A percentile compares a stretch with the other conserved stretches of the same genome.
These are phyloP conservation scores for Fusarium stilboides DNA, from an alignment of 2,329 filamentous ascomycete genomes.

Conservation along the genomic window DNA sequence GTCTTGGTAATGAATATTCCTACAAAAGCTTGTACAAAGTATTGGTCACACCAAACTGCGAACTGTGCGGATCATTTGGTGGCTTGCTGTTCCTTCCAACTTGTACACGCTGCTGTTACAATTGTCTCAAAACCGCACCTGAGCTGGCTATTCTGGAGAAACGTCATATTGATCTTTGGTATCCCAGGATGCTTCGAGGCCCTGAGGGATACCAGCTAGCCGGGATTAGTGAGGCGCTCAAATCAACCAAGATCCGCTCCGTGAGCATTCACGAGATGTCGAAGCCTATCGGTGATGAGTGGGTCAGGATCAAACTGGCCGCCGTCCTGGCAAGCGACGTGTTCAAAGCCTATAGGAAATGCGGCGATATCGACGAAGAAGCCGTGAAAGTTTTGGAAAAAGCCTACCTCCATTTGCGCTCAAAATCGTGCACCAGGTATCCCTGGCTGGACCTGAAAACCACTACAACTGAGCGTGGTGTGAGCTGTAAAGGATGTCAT, in stretches of 20 bases:
- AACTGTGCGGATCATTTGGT: conserved; percentile 14
- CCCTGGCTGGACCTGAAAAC: neutral
- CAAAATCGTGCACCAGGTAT: neutral
- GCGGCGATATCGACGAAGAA: neutral
- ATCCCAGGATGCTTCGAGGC: neutral
- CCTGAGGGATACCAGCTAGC: too few species aligned
- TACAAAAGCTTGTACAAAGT: neutral
- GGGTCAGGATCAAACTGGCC: too few species aligned
- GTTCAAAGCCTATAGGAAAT: neutral
- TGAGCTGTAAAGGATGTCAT: conserved; percentile 12
- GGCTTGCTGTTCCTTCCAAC: conserved; percentile 15
- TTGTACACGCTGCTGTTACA: conserved; percentile 22
- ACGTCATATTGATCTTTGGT: neutral
- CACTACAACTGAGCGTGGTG: neutral
- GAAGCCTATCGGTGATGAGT: too few species aligned
- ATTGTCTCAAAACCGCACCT: neutral
- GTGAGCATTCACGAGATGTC: neutral
- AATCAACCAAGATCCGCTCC: neutral
- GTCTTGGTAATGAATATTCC: neutral
- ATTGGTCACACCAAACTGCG: neutral
- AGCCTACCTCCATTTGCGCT: neutral
- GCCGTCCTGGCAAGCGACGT: neutral
- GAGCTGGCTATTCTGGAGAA: neutral
- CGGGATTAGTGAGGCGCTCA: accelerated
- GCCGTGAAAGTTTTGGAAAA: neutral